Percentiles rank a stretch among this genome's conserved stretches.
Evolutionary conservation across 2,329 filamentous ascomycete species (phyloP).

Genomic region (Cadophora gregata): DNA sequence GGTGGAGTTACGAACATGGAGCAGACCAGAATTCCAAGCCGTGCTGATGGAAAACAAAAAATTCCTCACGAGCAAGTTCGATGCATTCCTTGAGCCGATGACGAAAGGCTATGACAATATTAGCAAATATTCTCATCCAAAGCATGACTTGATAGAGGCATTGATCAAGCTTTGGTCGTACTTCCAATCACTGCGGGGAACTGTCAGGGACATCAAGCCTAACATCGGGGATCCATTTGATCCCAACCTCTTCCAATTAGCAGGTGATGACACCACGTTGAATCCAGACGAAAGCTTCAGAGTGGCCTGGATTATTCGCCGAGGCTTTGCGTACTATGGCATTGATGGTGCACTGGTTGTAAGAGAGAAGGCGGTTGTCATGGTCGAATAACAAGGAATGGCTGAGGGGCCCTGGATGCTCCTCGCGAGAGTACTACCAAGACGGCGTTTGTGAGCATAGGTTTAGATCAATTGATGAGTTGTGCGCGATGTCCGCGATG

Average conservation of each 20-base stretch:
- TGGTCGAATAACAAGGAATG: background rate
- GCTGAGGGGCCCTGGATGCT: no score
- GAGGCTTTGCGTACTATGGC: background rate
- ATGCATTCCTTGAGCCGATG: constrained; percentile 22
- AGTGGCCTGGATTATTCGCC: background rate
- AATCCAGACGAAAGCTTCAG: background rate
- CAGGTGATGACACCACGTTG: background rate
- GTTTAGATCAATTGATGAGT: no score
- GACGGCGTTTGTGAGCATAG: no score
- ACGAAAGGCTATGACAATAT: constrained; percentile 9
- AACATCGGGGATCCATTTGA: constrained; percentile 52
- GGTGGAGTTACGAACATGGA: constrained; percentile 24
- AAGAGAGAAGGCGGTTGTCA: background rate
- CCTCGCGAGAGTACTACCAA: no score
- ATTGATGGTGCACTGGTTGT: background rate
- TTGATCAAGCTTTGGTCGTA: constrained; percentile 25
- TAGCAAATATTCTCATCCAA: constrained; percentile 9
- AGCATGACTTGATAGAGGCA: constrained; percentile 20
- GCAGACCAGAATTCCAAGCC: constrained; percentile 1
- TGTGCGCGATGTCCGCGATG: no score
- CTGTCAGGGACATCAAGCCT: constrained; percentile 15
- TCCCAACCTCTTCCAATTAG: constrained; percentile 29
- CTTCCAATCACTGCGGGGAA: constrained; percentile 12
- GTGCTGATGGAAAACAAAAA: constrained; percentile 13
- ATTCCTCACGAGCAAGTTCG: constrained; percentile 11